Base-by-base conservation (phyloP, 148 eudicot genomes). In the Polygonum aviculare region DNA sequence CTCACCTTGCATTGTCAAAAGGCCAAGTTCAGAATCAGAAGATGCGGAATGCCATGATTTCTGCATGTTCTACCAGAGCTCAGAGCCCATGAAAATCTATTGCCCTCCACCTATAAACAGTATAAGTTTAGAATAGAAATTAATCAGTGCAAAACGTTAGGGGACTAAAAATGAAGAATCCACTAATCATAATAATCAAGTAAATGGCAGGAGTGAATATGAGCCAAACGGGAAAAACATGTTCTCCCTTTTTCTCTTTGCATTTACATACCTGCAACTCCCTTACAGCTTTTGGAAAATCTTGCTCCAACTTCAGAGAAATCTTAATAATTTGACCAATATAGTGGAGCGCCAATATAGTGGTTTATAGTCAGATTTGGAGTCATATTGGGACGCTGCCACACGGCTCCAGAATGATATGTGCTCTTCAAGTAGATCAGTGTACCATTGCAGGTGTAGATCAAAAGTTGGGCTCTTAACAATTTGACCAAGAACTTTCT, bases 1-100 rank as follows among this genome's bases (percentile, higher is more conserved):
- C 48, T 76, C 82, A 93, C 98, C 98, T 87, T 95, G 86, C 85
- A 89, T 80, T 15, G 97, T 89, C 33, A 92, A 86, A 70, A 63
- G 78, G 74, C 99, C 92, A 78, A 95, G 87, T 75, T 87, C 90
- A 72, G 89, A 80, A 74, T 82, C 78, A 38, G 83, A 79, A 62
- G 92, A 88, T 49, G 84, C 50, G 90, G 89, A 41, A 77, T 80
- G 72, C 82, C 88, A n/a, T n/a, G n/a, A n/a, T n/a, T n/a, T n/a
- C n/a, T n/a, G n/a, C n/a, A n/a, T n/a, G n/a, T n/a, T n/a, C 87
- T 92, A 77, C 84, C 85, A 3, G 89, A 89, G 74, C 74, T 78
- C 21, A 91, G 82, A 70, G 86, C 65, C 85, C 82, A 86, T 54
- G 89, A 80, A 78, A 88, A 72, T 74, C 83, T 83, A 69, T 79